phyloP scores from a whole-genome alignment of 208 protist species.

The Trichomonas vaginalis region DNA sequence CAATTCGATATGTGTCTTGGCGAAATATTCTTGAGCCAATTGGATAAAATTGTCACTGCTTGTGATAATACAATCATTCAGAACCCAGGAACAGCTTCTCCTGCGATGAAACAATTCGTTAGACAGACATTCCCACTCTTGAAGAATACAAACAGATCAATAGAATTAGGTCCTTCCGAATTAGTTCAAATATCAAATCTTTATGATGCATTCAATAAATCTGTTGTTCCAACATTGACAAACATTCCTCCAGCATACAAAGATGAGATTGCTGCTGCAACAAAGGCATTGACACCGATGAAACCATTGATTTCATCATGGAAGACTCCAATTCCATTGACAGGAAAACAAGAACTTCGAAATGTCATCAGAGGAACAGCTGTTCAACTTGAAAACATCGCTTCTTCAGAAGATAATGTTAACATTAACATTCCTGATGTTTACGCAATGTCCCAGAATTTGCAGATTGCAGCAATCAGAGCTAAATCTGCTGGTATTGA shows the following conservation, averaged over 20 bases:
- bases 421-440: neutral
- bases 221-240: neutral
- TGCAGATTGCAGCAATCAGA: neutral
- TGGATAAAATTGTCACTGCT: neutral
- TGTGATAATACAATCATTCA: neutral
- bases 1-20: neutral
- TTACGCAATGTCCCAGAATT: neutral
- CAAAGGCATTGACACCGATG: neutral
- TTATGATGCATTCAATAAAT: neutral
- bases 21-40: neutral
- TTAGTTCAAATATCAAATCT: neutral
- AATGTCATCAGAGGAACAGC: neutral
- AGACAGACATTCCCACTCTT: neutral
- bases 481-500: neutral
- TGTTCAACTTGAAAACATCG: neutral
- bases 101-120: neutral
- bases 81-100: neutral
- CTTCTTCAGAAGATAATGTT: neutral
- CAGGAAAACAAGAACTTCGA: neutral
- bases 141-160: neutral
- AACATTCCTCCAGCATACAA: neutral
- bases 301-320: neutral
- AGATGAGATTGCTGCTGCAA: neutral
- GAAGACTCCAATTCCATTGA: neutral
- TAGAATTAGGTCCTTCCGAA: neutral